phyloP scores from a whole-genome alignment of 805 yeast genomes.

The Ogataea populi-albae region DNA sequence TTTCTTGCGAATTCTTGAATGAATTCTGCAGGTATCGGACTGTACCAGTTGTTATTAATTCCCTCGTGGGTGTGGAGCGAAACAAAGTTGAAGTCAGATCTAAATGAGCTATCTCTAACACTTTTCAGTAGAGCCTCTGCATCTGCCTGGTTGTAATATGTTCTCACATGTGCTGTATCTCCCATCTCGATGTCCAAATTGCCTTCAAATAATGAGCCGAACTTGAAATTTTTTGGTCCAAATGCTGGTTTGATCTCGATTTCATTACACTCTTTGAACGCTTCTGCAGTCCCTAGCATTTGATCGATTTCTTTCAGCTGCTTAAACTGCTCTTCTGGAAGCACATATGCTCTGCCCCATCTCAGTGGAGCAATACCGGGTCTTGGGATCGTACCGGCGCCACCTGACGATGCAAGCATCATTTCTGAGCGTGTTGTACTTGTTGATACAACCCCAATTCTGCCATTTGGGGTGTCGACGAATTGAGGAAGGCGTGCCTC shows the following conservation, averaged over 20 bases:
- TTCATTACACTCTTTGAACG: conserved; percentile 30
- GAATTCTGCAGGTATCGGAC: conserved; percentile 27
- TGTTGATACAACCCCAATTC: conserved; percentile 28
- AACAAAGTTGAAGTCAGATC: conserved; percentile 29
- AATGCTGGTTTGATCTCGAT: conserved; percentile 28
- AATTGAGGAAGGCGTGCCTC: conserved; percentile 27
- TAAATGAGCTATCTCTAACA: conserved; percentile 22
- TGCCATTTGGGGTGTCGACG: conserved; percentile 26
- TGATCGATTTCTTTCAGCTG: conserved; percentile 28
- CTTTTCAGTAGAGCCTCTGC: conserved; percentile 23
- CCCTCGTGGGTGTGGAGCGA: conserved; percentile 31
- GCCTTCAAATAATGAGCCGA: conserved; percentile 30
- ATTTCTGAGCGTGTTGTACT: conserved; percentile 27
- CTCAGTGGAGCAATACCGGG: conserved; percentile 30
- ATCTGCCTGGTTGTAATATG: conserved; percentile 22
- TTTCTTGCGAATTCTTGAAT: conserved; percentile 26
- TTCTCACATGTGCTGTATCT: conserved; percentile 26
- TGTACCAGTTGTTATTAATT: conserved; percentile 33
- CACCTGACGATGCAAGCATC: conserved; percentile 26
- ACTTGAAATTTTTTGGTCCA: conserved; percentile 23
- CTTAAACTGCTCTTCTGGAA: conserved; percentile 25
- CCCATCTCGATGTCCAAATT: conserved; percentile 26
- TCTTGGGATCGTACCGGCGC: conserved; percentile 27
- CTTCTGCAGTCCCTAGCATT: conserved; percentile 28
- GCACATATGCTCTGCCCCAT: conserved; percentile 27